A percentile compares a stretch with the other conserved stretches of the same genome.
Conservation (phyloP, 2,329 filamentous ascomycete genomes). For the Cladorrhinum sp. region DNA sequence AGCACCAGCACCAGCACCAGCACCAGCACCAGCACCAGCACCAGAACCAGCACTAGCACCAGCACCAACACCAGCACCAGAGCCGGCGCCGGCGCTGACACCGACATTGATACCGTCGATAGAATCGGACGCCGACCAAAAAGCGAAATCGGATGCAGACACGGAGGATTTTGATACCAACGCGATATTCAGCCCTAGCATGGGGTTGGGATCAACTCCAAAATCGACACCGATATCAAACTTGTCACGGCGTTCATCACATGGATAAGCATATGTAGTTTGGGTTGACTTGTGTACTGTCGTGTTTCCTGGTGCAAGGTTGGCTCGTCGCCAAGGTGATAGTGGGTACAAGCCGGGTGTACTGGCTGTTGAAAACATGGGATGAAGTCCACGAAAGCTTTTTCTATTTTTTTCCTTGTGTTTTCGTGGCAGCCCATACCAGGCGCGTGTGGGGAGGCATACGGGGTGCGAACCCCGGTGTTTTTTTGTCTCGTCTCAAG, state of each 20-base stretch:
- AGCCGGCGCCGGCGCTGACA: too few relatives aligned
- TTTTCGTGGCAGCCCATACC: neutral
- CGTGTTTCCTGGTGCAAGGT: neutral
- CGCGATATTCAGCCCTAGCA: neutral
- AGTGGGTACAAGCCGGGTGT: neutral
- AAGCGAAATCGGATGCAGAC: neutral
- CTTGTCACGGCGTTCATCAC: neutral
- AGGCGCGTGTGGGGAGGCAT: neutral
- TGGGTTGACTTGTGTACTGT: neutral
- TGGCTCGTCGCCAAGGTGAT: neutral
- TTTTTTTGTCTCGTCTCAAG: neutral
- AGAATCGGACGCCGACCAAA: neutral
- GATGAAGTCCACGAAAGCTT: neutral
- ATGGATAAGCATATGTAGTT: neutral
- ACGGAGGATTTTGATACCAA: neutral
- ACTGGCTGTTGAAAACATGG: neutral
- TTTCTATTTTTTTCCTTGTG: neutral
- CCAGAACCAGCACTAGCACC: neutral
- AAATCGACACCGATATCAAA: neutral
- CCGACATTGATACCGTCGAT: neutral
- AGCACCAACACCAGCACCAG: neutral
- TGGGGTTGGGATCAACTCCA: neutral
- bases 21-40: neutral
- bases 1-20: neutral
- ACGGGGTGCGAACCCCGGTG: neutral